Conservation (phyloP, 371 early-diverging fungal species). For the Vairimorpha necatrix region DNA sequence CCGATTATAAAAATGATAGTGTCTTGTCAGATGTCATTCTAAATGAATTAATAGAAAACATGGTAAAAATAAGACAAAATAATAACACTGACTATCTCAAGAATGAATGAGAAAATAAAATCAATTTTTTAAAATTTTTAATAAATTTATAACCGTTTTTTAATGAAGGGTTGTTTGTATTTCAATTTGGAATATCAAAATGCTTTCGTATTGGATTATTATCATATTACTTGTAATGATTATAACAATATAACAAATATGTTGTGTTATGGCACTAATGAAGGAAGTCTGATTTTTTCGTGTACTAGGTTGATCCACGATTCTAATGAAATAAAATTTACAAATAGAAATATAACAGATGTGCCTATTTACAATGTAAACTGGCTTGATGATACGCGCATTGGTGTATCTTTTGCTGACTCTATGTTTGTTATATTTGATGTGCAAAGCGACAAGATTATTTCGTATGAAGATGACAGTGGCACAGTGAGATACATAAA, state of each 20-base stretch:
- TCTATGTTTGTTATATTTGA: neutral
- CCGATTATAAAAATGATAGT: conserved; percentile 80
- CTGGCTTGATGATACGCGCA: neutral
- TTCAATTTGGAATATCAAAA: neutral
- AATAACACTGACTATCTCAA: conserved; percentile 45
- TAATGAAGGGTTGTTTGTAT: neutral
- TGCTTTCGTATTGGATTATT: neutral
- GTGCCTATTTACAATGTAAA: neutral
- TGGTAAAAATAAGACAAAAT: conserved; percentile 29
- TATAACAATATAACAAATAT: neutral
- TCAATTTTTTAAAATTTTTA: neutral
- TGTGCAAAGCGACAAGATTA: neutral
- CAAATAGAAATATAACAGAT: conserved; percentile 1
- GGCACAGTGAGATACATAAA: neutral
- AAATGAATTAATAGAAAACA: conserved; percentile 70
- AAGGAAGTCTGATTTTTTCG: neutral
- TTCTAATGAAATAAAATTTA: neutral
- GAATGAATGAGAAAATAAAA: neutral
- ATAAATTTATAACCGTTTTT: neutral
- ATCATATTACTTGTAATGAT: neutral
- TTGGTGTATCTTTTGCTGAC: neutral
- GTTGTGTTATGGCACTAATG: neutral
- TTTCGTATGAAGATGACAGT: neutral
- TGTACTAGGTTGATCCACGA: neutral
- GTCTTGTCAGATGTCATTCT: conserved; percentile 74